Base-by-base conservation (phyloP, 148 eudicot genomes). In the Diospyros lotus region DNA sequence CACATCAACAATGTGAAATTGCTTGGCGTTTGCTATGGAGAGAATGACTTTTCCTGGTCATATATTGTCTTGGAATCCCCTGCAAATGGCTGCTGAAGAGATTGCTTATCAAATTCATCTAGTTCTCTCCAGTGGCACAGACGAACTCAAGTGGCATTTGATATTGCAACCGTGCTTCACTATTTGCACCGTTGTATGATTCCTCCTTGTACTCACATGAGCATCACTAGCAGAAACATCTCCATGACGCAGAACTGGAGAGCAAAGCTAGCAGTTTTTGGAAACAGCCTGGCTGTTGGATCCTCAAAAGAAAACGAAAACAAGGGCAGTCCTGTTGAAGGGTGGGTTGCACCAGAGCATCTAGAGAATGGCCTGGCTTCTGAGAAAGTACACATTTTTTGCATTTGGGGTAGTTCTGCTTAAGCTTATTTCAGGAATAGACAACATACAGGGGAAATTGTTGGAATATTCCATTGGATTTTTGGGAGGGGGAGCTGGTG, bases 61-160 rank as follows among this genome's bases (percentile, higher is more conserved):
- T 83, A 80, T 66, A 79, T 86, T n/a, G 89, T 86, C 45, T 83
- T 86, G 40, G 86, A 86, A 72, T 60, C 41, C 46, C 89, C 84
- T 2, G 18, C 39, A 44, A 80, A 79, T 60, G 89, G 89, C 1
- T 73, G 84, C 68, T 59, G 83, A 50, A 83, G 84, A 73, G 84
- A 79, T 42, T 83, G 83, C 48, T 75, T 86, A 65, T 45, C 77
- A 11, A 52, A 51, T 14, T 68, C 80, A 1, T 73, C 75, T 40
- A 43, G 51, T 15, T 72, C 78, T 46, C 78, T 83, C 48, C 40
- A 51, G 2, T 86, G 89, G 89, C 79, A 69, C 5, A 67, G 46
- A 52, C 55, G 86, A 75, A 86, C 86, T 64, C 89, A 86, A 54
- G 79, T 86, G 41, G 86, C 89, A 0, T 83, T 79, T 39, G 86